These are phyloP conservation scores for Ustulina deusta DNA, from an alignment of 2,329 filamentous ascomycete species.

Conservation along the genomic window DNA sequence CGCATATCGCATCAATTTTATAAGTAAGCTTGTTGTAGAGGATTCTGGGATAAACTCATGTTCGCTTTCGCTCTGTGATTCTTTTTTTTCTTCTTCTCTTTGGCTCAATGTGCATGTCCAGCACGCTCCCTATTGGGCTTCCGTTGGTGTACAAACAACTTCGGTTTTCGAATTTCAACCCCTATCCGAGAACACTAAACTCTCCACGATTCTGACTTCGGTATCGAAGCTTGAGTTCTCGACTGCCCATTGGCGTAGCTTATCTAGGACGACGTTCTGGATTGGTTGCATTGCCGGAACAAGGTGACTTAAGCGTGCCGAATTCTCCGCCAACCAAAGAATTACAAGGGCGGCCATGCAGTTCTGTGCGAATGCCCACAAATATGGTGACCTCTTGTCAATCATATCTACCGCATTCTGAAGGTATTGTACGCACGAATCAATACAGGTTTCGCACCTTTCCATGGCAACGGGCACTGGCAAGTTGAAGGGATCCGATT, in stretches of 20 bases:
- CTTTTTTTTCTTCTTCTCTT: neutral
- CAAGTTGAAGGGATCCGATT: slow-evolving; percentile 42
- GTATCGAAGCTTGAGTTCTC: slow-evolving; percentile 52
- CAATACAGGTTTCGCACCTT: slow-evolving; percentile 52
- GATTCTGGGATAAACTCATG: neutral
- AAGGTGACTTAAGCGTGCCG: slow-evolving; percentile 46
- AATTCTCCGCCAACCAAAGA: slow-evolving; percentile 51
- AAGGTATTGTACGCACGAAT: slow-evolving; percentile 53
- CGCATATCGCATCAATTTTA: slow-evolving; percentile 15
- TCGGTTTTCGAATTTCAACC: slow-evolving; percentile 30
- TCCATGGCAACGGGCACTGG: slow-evolving; percentile 51
- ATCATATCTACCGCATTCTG: slow-evolving; percentile 53
- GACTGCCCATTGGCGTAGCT: slow-evolving; percentile 50
- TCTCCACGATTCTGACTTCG: slow-evolving; percentile 46
- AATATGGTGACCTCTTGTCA: slow-evolving; percentile 53
- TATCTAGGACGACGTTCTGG: slow-evolving; percentile 47
- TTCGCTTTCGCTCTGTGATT: slow-evolving; percentile 8
- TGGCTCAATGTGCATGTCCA: slow-evolving; percentile 21
- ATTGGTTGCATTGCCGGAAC: slow-evolving; percentile 49
- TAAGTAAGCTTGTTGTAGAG: neutral
- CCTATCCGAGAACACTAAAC: slow-evolving; percentile 43
- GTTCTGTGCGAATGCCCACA: slow-evolving; percentile 54
- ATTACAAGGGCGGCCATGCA: slow-evolving; percentile 53
- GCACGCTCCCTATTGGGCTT: slow-evolving; percentile 7
- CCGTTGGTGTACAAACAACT: slow-evolving; percentile 17